phyloP scores from a whole-genome alignment of 371 early-diverging fungal genomes.

The Blakeslea trispora region DNA sequence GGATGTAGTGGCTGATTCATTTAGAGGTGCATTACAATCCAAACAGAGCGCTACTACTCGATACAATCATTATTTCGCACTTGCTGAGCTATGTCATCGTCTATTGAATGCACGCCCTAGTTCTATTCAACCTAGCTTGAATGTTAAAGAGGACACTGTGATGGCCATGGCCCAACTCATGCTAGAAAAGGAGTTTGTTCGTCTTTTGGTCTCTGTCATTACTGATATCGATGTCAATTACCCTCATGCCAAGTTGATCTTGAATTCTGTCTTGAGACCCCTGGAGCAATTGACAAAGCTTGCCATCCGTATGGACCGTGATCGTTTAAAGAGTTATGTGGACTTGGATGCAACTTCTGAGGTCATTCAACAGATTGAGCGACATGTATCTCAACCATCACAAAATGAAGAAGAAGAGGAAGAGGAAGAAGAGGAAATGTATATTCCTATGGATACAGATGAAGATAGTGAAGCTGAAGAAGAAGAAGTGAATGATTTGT shows the following conservation, averaged over 20 bases:
- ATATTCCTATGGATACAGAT: slow-evolving; percentile 26
- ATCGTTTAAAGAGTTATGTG: background rate
- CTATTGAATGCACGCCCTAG: slow-evolving; percentile 60
- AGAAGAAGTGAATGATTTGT: slow-evolving; percentile 22
- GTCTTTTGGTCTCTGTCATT: slow-evolving; percentile 71
- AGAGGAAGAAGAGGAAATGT: slow-evolving; percentile 13
- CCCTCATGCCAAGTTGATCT: slow-evolving; percentile 76
- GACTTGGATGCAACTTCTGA: background rate
- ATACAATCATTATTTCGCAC: slow-evolving; percentile 67
- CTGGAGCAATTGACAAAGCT: slow-evolving; percentile 85
- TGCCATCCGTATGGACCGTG: slow-evolving; percentile 14
- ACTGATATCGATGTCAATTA: slow-evolving; percentile 88
- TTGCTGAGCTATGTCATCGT: slow-evolving; percentile 75
- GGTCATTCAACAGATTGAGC: background rate
- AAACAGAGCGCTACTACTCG: slow-evolving; percentile 53
- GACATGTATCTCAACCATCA: background rate
- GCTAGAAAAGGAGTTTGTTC: slow-evolving; percentile 88
- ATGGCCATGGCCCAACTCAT: slow-evolving; percentile 75
- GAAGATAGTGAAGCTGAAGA: slow-evolving; percentile 30
- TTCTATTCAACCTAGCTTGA: slow-evolving; percentile 15
- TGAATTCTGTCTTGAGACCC: slow-evolving; percentile 78
- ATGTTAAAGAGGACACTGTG: slow-evolving; percentile 50
- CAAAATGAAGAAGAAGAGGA: slow-evolving; percentile 9
- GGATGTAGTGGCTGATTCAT: slow-evolving; percentile 58
- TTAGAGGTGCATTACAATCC: slow-evolving; percentile 60